Conservation (phyloP, 495 filamentous ascomycete species). For the Hypoxylon rickii region DNA sequence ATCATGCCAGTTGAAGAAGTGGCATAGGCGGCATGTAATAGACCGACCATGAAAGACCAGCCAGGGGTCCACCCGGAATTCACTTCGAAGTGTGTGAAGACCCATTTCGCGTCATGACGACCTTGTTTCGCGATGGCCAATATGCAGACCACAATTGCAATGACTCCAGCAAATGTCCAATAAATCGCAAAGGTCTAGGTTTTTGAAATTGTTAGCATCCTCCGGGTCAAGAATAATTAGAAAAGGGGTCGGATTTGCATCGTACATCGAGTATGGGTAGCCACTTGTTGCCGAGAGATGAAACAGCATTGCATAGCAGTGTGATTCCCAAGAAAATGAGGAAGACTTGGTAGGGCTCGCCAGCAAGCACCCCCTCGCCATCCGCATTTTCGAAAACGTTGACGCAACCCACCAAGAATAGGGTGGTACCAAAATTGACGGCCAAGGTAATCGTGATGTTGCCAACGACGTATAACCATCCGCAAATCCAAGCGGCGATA, state of each 20-base stretch:
- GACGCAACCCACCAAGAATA: slow-evolving; percentile 58
- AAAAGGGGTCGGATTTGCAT: neutral
- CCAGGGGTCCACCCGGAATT: slow-evolving; percentile 54
- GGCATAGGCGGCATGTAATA: slow-evolving; percentile 55
- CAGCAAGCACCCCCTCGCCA: slow-evolving; percentile 45
- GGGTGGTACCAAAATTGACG: slow-evolving; percentile 68
- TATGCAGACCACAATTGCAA: slow-evolving; percentile 50
- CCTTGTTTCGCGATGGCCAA: slow-evolving; percentile 52
- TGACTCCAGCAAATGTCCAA: slow-evolving; percentile 54
- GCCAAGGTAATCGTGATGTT: slow-evolving; percentile 73
- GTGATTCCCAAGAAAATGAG: slow-evolving; percentile 64
- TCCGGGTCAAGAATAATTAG: neutral
- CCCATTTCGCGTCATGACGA: slow-evolving; percentile 45
- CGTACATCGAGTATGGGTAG: slow-evolving; percentile 61
- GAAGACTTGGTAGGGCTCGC: slow-evolving; percentile 61
- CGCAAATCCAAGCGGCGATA: slow-evolving; percentile 65
- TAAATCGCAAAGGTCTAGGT: slow-evolving; percentile 54
- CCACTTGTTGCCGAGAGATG: slow-evolving; percentile 59
- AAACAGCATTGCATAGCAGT: slow-evolving; percentile 58
- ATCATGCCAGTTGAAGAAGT: slow-evolving; percentile 60
- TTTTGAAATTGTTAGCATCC: slow-evolving; percentile 1
- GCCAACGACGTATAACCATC: slow-evolving; percentile 69
- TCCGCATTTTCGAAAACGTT: slow-evolving; percentile 55
- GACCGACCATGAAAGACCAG: slow-evolving; percentile 55
- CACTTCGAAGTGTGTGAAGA: slow-evolving; percentile 50